Evolutionary conservation across 257 asterid genomes (phyloP), one percentile per base, ranked within the genome.

Genomic region (Salvia miltiorrhiza): DNA sequence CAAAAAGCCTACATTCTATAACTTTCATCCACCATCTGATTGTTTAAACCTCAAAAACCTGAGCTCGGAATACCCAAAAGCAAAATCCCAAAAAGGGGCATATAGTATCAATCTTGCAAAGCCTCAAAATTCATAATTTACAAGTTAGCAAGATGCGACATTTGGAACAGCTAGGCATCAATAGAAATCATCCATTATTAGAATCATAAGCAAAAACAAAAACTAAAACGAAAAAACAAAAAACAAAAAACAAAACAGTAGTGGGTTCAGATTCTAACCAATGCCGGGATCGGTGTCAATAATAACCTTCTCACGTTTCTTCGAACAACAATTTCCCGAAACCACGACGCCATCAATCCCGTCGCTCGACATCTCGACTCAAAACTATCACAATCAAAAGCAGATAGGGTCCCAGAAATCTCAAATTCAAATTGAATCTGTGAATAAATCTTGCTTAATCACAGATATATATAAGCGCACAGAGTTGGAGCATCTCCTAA

Each of bases 241-340:
- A n/a, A n/a, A n/a, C n/a, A n/a, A n/a, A n/a, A n/a, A n/a, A n/a
- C n/a, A n/a, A n/a, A 2, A 45, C 41, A 65, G 39, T 35, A 28
- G 65, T 41, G 61, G 74, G 9, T 28, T 40, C 5, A 44, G 48
- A 30, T 54, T 61, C 78, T 67, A 67, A 85, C 91, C 91, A 63
- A 85, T 85, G 48, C 91, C 91, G 47, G 91, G 91, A 83, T 85
- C 91, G 23, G 91, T 85, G 58, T 85, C 91, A 56, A 85, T 85
- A 21, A 85, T 79, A 63, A 83, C 26, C 83, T 85, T 85, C 19
- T 85, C 82, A 43, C 70, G 69, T 56, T 69, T 78, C 65, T 63
- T 75, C 32, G 47, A 45, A 24, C 67, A 63, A 10, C 70, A 32
- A 65, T 73, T 43, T 55, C 63, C 50, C 26, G 83, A 56, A 47